A percentile compares a stretch with the other conserved stretches of the same genome.
Evolutionary conservation across 139 green algal species (phyloP).

Genomic region (Mesostigma viride): DNA sequence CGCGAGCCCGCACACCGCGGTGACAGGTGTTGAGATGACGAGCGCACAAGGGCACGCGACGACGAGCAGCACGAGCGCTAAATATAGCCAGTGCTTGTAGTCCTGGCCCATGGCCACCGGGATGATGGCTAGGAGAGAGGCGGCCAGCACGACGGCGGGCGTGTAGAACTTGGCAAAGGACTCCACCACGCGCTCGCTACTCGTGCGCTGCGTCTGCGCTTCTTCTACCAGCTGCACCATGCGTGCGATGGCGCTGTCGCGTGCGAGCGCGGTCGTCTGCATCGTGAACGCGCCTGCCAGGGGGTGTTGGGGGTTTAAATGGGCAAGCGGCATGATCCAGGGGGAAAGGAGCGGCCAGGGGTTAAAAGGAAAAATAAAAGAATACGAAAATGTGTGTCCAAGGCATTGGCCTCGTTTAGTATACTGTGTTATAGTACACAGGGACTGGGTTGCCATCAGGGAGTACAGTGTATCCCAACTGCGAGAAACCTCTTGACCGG

Average conservation of each 20-base stretch:
- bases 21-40: conserved; percentile 67
- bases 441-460: no score
- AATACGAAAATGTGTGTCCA: no score
- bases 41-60: conserved; percentile 72
- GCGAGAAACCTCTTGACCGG: no score
- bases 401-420: no score
- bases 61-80: conserved; percentile 63
- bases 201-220: conserved; percentile 44
- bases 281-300: no score
- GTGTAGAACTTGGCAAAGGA: conserved; percentile 62
- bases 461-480: no score
- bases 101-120: conserved; percentile 30
- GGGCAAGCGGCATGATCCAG: no score
- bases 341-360: no score
- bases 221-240: conserved; percentile 58
- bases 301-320: no score
- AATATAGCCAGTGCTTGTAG: conserved; percentile 47
- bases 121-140: conserved; percentile 40
- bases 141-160: conserved; percentile 48
- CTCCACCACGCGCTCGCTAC: conserved; percentile 42
- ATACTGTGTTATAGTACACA: no score
- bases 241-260: conserved; percentile 51
- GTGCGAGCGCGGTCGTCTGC: conserved; percentile 40
- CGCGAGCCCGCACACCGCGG: conserved; percentile 45
- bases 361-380: no score